These are phyloP conservation scores for Pestalotiopsis fici DNA, from an alignment of 2,329 filamentous ascomycete genomes.

Conservation along the genomic window DNA sequence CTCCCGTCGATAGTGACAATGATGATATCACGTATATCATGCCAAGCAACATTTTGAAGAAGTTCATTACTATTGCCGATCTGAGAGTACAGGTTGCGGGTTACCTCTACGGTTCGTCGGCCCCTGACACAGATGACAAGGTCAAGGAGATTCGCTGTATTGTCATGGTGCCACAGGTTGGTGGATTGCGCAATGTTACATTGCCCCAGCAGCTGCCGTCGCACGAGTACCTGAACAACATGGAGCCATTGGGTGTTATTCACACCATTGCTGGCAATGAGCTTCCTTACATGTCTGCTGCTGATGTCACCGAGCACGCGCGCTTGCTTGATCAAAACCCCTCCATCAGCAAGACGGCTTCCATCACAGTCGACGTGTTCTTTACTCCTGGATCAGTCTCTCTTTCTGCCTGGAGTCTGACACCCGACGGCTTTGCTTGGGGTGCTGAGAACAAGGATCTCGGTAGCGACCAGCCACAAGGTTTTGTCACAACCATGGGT, in stretches of 20 bases:
- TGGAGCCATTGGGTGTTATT: constrained; percentile 93
- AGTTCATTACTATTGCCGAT: constrained; percentile 97
- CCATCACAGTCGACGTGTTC: constrained; percentile 90
- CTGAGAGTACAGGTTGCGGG: constrained; percentile 94
- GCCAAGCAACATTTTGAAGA: constrained; percentile 98
- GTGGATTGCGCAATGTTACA: constrained; percentile 88
- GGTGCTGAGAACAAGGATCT: constrained; percentile 93
- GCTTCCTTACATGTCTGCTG: constrained; percentile 92
- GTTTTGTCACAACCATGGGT: constrained; percentile 89
- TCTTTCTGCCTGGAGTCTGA: constrained; percentile 89
- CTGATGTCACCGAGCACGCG: constrained; percentile 92
- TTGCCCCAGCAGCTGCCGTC: constrained; percentile 87
- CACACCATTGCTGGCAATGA: constrained; percentile 96
- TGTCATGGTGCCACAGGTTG: constrained; percentile 96
- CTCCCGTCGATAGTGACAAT: constrained; percentile 87
- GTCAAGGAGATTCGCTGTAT: constrained; percentile 97
- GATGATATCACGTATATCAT: constrained; percentile 96
- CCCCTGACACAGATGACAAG: constrained; percentile 83
- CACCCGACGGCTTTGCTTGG: constrained; percentile 93
- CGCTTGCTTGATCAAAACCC: constrained; percentile 82
- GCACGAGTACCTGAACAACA: constrained; percentile 81
- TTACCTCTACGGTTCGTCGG: constrained; percentile 90
- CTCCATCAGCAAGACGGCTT: constrained; percentile 83
- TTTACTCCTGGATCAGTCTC: constrained; percentile 98
- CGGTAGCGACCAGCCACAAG: constrained; percentile 88